phyloP scores from a whole-genome alignment of 176 grass and related monocot species.

The bread wheat (Triticum aestivum) region DNA sequence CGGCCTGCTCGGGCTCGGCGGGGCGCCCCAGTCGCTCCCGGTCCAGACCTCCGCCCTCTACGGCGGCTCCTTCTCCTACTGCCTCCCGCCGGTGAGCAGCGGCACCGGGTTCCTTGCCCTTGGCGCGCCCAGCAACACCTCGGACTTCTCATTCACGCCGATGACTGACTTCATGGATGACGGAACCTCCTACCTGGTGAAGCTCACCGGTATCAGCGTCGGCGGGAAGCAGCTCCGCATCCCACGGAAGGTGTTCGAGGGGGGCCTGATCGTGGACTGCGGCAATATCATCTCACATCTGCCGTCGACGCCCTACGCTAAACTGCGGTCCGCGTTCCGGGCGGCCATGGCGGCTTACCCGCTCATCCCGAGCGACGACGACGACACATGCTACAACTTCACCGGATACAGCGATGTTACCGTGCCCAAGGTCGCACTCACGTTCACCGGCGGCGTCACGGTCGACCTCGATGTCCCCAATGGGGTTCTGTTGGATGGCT shows the following conservation, averaged over 20 bases:
- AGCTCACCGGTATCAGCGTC: constrained; percentile 47
- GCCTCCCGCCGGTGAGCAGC: constrained; percentile 53
- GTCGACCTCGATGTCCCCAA: constrained; percentile 35
- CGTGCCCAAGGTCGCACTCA: constrained; percentile 41
- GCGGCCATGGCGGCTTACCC: constrained; percentile 40
- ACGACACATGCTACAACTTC: constrained; percentile 63
- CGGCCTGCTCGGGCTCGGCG: constrained; percentile 67
- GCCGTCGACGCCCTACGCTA: constrained; percentile 41
- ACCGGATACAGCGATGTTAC: constrained; percentile 28
- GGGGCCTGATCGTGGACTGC: constrained; percentile 60
- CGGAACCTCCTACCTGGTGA: constrained; percentile 50
- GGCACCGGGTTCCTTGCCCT: constrained; percentile 54
- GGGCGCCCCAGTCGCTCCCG: constrained; percentile 37
- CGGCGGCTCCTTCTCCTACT: constrained; percentile 48
- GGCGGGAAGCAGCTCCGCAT: constrained; percentile 40
- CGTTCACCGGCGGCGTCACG: constrained; percentile 35
- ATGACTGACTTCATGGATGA: neutral
- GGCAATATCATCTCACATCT: constrained; percentile 52
- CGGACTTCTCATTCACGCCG: constrained; percentile 44
- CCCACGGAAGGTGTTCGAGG: constrained; percentile 23
- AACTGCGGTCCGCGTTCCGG: constrained; percentile 47
- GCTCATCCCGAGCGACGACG: neutral
- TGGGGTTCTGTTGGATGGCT: constrained; percentile 47
- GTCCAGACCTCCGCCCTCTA: neutral
- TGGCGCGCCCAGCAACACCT: neutral